A percentile compares a stretch with the other conserved stretches of the same genome.
Evolutionary conservation across 805 yeast genomes (phyloP).

Genomic region (Saturnispora ahearnii): DNA sequence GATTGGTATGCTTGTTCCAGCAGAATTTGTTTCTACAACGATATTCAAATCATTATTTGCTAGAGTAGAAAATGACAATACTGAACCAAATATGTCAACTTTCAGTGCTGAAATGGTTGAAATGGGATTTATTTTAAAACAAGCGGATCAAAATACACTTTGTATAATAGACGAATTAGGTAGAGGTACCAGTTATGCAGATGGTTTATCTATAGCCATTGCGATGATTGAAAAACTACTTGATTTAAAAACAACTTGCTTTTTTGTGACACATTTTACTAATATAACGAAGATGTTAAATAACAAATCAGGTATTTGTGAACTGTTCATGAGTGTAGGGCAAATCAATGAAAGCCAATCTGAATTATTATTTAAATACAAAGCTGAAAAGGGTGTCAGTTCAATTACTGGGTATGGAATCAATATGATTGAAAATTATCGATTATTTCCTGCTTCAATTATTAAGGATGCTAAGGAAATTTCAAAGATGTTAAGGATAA

Average conservation of each 20-base stretch:
- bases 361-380: slow-evolving; percentile 26
- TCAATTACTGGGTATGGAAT: slow-evolving; percentile 23
- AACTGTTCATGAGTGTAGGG: slow-evolving; percentile 30
- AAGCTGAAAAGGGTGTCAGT: slow-evolving; percentile 13
- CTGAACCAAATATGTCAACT: slow-evolving; percentile 31
- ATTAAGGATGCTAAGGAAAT: slow-evolving; percentile 5
- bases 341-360: slow-evolving; percentile 14
- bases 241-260: slow-evolving; percentile 23
- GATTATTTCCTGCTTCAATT: slow-evolving; percentile 20
- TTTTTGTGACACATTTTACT: slow-evolving; percentile 38
- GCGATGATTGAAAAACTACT: slow-evolving; percentile 35
- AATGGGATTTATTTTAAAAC: slow-evolving; percentile 36
- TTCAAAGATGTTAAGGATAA: no score
- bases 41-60: slow-evolving; percentile 32
- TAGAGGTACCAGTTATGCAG: slow-evolving; percentile 40
- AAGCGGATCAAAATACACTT: slow-evolving; percentile 22
- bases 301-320: slow-evolving; percentile 28
- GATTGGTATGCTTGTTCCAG: slow-evolving; percentile 45
- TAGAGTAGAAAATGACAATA: slow-evolving; percentile 30
- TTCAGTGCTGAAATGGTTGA: slow-evolving; percentile 42
- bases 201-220: slow-evolving; percentile 44
- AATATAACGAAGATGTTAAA: slow-evolving; percentile 32
- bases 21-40: slow-evolving; percentile 34
- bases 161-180: slow-evolving; percentile 50
- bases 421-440: slow-evolving; percentile 24